Evolutionary conservation across 2,329 filamentous ascomycete genomes (phyloP), one percentile per base, ranked within the genome.

Genomic region (Stachybotrys chartarum): DNA sequence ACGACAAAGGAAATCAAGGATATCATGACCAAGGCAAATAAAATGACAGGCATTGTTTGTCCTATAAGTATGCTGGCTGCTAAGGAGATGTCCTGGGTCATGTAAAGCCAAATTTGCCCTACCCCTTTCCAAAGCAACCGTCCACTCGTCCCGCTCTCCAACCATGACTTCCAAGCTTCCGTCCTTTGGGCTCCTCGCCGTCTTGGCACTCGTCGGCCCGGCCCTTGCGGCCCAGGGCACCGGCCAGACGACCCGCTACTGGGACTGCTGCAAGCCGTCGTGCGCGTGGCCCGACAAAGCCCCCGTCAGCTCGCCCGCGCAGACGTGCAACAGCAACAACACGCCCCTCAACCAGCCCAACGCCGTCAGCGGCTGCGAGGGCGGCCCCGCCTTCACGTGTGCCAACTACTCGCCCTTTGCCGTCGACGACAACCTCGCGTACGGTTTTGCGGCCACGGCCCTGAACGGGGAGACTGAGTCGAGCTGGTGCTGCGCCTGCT

Each of bases 221-320:
- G 45, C n/a, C 7, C 7, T 47, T 8, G 16, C 45, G 45, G 45
- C 45, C 10, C 8, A n/a, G 16, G 45, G 45, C 45, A 17, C 56
- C 32, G 66, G 66, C 17, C 58, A 59, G 24, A 65, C 63, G 30
- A 64, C 60, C 35, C 65, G 78, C 57, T 81, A 80, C 66, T 81
- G 81, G 79, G 85, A 88, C 67, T 88, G 86, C 74, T 88, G 85
- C 74, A 89, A 90, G 75, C 80, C 84, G 30, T 85, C 82, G 18
- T 88, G 85, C 67, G 75, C 76, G 4, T 83, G 84, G 84, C 66
- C 74, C 12, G 76, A 69, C 54, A 87, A 87, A 67, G 81, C 79
- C 14, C 58, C 73, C 46, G 75, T 83, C 66, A 72, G 69, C 56
- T 54, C 61, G 10, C 78, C 82, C 14, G 78, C 84, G 42, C 69